Conservation (phyloP, 1,284 basidiomycete genomes). For the Athelia sp. region DNA sequence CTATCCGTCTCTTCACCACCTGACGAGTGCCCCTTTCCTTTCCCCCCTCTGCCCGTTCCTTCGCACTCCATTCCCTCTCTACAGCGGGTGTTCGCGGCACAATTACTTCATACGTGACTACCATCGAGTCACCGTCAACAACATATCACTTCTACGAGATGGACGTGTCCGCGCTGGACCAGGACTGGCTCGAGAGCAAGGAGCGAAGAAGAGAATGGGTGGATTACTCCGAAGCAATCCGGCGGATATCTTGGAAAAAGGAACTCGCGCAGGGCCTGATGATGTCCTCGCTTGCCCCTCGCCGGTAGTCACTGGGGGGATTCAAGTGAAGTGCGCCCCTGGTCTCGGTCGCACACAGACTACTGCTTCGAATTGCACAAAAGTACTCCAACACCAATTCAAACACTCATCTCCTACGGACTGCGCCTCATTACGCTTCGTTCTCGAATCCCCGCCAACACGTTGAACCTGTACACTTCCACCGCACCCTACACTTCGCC, state of each 20-base stretch:
- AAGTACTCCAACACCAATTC: too few species aligned
- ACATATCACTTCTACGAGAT: conserved; percentile 86
- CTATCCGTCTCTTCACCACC: conserved; percentile 66
- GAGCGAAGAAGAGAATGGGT: conserved; percentile 81
- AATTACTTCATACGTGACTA: conserved; percentile 73
- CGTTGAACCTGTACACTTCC: too few species aligned
- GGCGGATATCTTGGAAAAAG: conserved; percentile 71
- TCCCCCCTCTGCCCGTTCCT: conserved; percentile 23
- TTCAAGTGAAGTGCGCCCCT: too few species aligned
- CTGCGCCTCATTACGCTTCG: too few species aligned
- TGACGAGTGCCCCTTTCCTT: conserved; percentile 48
- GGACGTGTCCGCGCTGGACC: conserved; percentile 67
- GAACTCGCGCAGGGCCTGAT: conserved; percentile 71
- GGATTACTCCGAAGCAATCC: conserved; percentile 72
- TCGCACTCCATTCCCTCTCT: conserved; percentile 14
- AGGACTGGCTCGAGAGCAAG: conserved; percentile 71
- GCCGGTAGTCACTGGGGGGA: conserved; percentile 18
- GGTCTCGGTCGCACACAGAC: too few species aligned
- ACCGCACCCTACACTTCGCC: too few species aligned
- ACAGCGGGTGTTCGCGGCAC: conserved; percentile 77
- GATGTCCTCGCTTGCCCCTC: conserved; percentile 60
- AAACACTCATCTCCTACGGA: too few species aligned
- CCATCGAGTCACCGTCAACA: conserved; percentile 68
- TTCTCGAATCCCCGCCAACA: too few species aligned
- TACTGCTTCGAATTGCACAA: too few species aligned